Evolutionary conservation across 2,329 filamentous ascomycete species (phyloP).

Genomic region (Hypocreales sp.): DNA sequence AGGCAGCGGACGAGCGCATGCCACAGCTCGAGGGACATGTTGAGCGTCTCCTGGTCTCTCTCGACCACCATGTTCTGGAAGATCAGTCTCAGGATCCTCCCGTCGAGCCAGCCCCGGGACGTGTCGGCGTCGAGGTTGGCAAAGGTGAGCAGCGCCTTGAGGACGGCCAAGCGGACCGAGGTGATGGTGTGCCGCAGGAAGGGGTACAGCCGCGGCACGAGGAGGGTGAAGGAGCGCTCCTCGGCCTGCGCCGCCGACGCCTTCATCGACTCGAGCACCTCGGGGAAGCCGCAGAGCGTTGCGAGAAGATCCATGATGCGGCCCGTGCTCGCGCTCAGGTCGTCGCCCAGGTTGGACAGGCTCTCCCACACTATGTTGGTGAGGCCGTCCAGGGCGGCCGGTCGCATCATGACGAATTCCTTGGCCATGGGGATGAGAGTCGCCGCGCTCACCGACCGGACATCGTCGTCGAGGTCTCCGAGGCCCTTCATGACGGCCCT

Average conservation of each 20-base stretch:
- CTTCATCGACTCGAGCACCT: slow-evolving; percentile 91
- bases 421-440: slow-evolving; percentile 91
- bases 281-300: slow-evolving; percentile 84
- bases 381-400: slow-evolving; percentile 59
- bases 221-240: slow-evolving; percentile 76
- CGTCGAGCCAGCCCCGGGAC: slow-evolving; percentile 87
- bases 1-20: slow-evolving; percentile 57
- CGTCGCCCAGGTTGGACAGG: slow-evolving; percentile 89
- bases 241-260: slow-evolving; percentile 67
- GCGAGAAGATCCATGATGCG: slow-evolving; percentile 97
- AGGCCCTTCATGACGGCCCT: slow-evolving; percentile 89
- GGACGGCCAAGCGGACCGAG: slow-evolving; percentile 80
- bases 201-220: slow-evolving; percentile 87
- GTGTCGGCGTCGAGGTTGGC: slow-evolving; percentile 65
- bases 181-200: slow-evolving; percentile 96
- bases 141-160: slow-evolving; percentile 87
- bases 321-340: slow-evolving; percentile 90
- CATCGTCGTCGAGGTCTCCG: slow-evolving; percentile 83
- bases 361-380: slow-evolving; percentile 97
- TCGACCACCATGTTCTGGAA: slow-evolving; percentile 96
- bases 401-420: slow-evolving; percentile 80
- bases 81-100: slow-evolving; percentile 71
- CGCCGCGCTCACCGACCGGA: slow-evolving; percentile 92
- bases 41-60: slow-evolving; percentile 68
- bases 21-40: slow-evolving; percentile 80